Base-by-base conservation (phyloP, 768 basidiomycete species). In the Rhodotorula kratochvilovae region DNA sequence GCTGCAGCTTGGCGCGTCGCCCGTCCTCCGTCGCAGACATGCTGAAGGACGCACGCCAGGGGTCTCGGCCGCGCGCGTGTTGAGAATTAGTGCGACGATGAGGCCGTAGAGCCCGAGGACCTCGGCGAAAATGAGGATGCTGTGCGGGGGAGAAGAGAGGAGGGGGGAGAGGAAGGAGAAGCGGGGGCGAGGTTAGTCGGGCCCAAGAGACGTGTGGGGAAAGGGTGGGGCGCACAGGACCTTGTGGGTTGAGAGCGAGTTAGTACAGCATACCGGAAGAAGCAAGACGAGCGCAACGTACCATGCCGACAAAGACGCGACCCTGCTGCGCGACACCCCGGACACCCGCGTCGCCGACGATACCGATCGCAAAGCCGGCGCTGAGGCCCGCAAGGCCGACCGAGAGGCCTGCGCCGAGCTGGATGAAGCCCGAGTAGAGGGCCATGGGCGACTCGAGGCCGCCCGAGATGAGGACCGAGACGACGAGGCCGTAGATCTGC, bases 291-390 rank as follows among this genome's bases (percentile, higher is more conserved):
- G 94, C 86, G 96, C 96, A 70, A n/a, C 98, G 85, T 75, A 96
- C 95, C 92, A 78, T 76, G 67, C 76, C 76, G 57, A 78, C 77
- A 64, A 75, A 76, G 35, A 76, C 70, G 23, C 77, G 59, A 6
- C 53, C 50, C 83, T 98, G 94, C 81, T 97, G 95, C 57, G 94
- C 95, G 63, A 94, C 96, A 70, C 95, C 96, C 57, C 96, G 85
- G 39, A 98, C 96, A 85, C 96, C 95, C 71, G 95, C 94, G 80
- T 99, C 96, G 80, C 96, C 96, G 68, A 98, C 96, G 79, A 98
- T 97, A 68, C 96, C 96, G 79, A 99, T 81, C 72, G 96, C 96
- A 76, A 97, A 95, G 61, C 96, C 96, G 71, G 95, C 95, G 61
- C 93, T 91, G 48, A 99, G 86, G 85, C 95, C 95, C 54, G 94